Percentiles rank a stretch among this genome's conserved stretches.
These are phyloP conservation scores for Punctularia strigosozonata DNA, from an alignment of 768 basidiomycete genomes.

Conservation along the genomic window DNA sequence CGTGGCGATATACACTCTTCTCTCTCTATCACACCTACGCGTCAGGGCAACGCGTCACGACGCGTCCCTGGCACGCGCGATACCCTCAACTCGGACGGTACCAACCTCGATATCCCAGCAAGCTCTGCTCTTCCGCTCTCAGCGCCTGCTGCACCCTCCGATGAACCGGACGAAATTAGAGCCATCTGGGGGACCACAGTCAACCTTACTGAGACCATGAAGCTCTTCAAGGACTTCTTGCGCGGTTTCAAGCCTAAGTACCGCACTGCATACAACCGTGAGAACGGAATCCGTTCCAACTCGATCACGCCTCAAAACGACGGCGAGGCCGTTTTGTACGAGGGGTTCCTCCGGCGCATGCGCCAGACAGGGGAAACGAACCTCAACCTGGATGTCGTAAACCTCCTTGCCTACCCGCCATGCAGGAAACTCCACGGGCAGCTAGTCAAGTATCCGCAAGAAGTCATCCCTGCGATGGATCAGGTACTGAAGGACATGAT, in stretches of 20 bases:
- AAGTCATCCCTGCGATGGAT: constrained; percentile 96
- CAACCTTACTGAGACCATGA: constrained; percentile 84
- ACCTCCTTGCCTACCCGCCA: constrained; percentile 78
- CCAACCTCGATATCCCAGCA: constrained; percentile 40
- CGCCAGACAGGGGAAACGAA: constrained; percentile 87
- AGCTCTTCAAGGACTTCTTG: constrained; percentile 78
- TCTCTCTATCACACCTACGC: constrained; percentile 39
- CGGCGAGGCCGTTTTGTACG: constrained; percentile 63
- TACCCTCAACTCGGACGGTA: constrained; percentile 48
- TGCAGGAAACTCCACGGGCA: constrained; percentile 76
- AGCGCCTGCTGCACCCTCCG: constrained; percentile 47
- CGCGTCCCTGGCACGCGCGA: constrained; percentile 9
- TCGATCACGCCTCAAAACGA: constrained; percentile 48
- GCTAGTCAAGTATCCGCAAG: constrained; percentile 89
- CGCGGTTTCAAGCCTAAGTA: constrained; percentile 92
- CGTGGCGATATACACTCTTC: constrained; percentile 91
- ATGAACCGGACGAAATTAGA: constrained; percentile 74
- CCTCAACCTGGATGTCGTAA: constrained; percentile 81
- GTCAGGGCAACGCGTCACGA: neutral
- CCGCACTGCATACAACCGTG: constrained; percentile 58
- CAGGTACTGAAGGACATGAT: constrained; percentile 89
- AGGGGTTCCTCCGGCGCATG: constrained; percentile 74
- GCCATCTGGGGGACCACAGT: constrained; percentile 99
- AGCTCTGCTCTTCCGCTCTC: constrained; percentile 49
- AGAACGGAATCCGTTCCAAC: constrained; percentile 39